These are phyloP conservation scores for Calonectria montana DNA, from an alignment of 2,329 filamentous ascomycete species.

Conservation along the genomic window DNA sequence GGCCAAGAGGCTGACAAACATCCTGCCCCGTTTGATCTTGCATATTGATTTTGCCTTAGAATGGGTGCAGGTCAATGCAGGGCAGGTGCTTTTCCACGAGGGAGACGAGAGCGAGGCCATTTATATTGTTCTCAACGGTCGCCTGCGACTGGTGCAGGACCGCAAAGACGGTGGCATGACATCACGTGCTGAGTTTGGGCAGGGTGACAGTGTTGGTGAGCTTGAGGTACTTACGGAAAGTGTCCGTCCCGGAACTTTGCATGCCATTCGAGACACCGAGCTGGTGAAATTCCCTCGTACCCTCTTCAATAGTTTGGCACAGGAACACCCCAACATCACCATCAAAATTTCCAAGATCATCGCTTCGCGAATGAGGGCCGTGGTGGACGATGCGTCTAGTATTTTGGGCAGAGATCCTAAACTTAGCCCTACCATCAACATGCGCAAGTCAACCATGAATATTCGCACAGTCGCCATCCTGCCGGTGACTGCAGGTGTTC, in stretches of 20 bases:
- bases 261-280: conserved; percentile 96
- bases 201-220: conserved; percentile 97
- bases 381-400: conserved; percentile 84
- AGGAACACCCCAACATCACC: conserved; percentile 97
- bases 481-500: conserved; percentile 90
- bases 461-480: conserved; percentile 92
- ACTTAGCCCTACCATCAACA: conserved; percentile 62
- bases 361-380: conserved; percentile 89
- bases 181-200: conserved; percentile 91
- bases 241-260: conserved; percentile 86
- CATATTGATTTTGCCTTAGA: conserved; percentile 99
- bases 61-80: conserved; percentile 96
- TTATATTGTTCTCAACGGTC: conserved; percentile 96
- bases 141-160: conserved; percentile 86
- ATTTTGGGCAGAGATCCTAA: conserved; percentile 73
- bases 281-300: conserved; percentile 96
- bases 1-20: conserved; percentile 91
- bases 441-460: conserved; percentile 88
- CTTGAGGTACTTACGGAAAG: conserved; percentile 97
- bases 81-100: conserved; percentile 94
- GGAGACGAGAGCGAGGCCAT: conserved; percentile 97
- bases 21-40: conserved; percentile 88
- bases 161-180: conserved; percentile 83
- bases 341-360: conserved; percentile 99
- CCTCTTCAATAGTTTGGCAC: conserved; percentile 95